Evolutionary conservation across 78 protist species (phyloP).

Genomic region (Dictyostelium brefeldianum): DNA sequence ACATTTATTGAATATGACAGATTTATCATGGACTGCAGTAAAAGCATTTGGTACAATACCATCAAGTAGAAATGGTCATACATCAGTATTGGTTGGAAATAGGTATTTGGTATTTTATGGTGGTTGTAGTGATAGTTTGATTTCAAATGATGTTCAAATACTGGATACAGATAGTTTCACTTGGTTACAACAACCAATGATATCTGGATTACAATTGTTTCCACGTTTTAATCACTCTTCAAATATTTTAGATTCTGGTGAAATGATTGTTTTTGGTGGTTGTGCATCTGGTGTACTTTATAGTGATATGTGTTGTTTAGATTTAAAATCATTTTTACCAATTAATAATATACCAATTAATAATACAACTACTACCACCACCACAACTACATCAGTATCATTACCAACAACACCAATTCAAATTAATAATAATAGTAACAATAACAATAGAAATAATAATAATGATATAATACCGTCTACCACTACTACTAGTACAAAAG

Average conservation of each 20-base stretch:
- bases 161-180: slow-evolving; percentile 26
- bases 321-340: slow-evolving; percentile 57
- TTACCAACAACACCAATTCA: not conserved
- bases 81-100: slow-evolving; percentile 19
- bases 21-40: not conserved
- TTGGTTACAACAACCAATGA: slow-evolving; percentile 45
- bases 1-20: slow-evolving; percentile 5
- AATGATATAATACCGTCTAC: no score
- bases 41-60: slow-evolving; percentile 52
- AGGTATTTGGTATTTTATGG: slow-evolving; percentile 53
- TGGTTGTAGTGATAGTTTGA: slow-evolving; percentile 34
- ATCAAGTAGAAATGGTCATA: slow-evolving; percentile 54
- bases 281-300: slow-evolving; percentile 64
- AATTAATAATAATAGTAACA: no score
- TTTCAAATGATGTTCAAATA: slow-evolving; percentile 60
- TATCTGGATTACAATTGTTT: slow-evolving; percentile 37
- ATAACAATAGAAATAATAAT: no score
- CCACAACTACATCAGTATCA: not conserved
- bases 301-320: slow-evolving; percentile 67
- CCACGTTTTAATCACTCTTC: slow-evolving; percentile 41
- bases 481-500: not conserved
- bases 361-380: not conserved
- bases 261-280: slow-evolving; percentile 71
- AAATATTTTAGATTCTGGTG: slow-evolving; percentile 35
- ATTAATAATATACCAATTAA: not conserved